Base-by-base conservation (phyloP, 176 grass and related monocot species). In the Pontederia paniculata region DNA sequence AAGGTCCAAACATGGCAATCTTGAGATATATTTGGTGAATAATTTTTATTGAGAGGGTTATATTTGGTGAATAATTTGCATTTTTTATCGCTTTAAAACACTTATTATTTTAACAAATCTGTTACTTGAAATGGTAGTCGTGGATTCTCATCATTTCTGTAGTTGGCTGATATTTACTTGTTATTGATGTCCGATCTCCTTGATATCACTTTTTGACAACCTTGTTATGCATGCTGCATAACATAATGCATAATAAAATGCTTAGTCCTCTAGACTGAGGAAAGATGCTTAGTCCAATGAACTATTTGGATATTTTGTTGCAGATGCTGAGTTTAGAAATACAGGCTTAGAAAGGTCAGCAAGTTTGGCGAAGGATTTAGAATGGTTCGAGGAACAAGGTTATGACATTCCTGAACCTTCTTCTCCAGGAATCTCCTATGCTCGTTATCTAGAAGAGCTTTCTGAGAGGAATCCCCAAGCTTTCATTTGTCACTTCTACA, bases 401-500 rank as follows among this genome's bases (percentile, higher is more conserved):
- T 72, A 91, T 69, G 47, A 60, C 50, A 82, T 98, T 77, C 93
- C 86, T 50, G 83, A 98, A 75, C 77, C 86, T 63, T 77, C 80
- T 57, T 56, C 42, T 60, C 77, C 86, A 62, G 93, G 93, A 17
- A 74, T 68, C 16, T 77, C 77, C 44, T 88, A 91, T 70, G 69
- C 93, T 60, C 44, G 25, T 49, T 87, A 88, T 60, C 73, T 98
- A 52, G 77, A 91, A 73, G 80, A 84, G 69, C 50, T 98, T 42
- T 77, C 93, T 14, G 74, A 91, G 60, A 88, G 80, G 45, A 74
- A 98, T 17, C 80, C 93, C 42, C 86, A 84, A 79, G 86, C 93
- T 53, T 98, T 98, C 65, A 91, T 98, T 46, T 91, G 93, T 44
- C 93, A 98, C 63, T 98, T 91, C 66, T 98, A 98, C 45, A 98